A percentile compares a stretch with the other conserved stretches of the same genome.
These are phyloP conservation scores for Onygenales sp. DNA, from an alignment of 2,329 filamentous ascomycete genomes.

Conservation along the genomic window DNA sequence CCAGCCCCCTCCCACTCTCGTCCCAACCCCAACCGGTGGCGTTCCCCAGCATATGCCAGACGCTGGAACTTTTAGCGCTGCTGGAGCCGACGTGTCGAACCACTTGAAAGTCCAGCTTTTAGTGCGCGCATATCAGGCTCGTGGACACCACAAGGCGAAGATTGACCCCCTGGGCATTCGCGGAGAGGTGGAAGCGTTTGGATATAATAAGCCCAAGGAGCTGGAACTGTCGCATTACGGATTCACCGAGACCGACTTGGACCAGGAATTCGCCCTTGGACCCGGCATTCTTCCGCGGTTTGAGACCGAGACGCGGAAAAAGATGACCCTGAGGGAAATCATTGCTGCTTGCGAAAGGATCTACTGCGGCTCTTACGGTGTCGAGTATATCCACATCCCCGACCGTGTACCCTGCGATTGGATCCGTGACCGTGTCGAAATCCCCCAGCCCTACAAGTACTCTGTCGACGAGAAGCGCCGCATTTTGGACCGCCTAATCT, in stretches of 20 bases:
- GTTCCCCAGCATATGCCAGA: slow-evolving; percentile 65
- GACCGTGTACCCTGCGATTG: slow-evolving; percentile 97
- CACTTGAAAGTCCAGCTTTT: slow-evolving; percentile 97
- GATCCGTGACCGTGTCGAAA: slow-evolving; percentile 89
- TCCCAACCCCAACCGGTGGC: slow-evolving; percentile 70
- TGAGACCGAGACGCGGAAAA: slow-evolving; percentile 76
- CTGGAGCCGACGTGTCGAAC: slow-evolving; percentile 79
- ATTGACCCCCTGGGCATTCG: slow-evolving; percentile 94
- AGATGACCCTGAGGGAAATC: slow-evolving; percentile 96
- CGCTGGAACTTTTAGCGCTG: slow-evolving; percentile 53
- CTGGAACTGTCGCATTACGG: slow-evolving; percentile 87
- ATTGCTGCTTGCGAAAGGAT: slow-evolving; percentile 86
- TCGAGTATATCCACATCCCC: slow-evolving; percentile 98
- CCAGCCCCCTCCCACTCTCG: slow-evolving; percentile 84
- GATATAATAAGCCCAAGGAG: slow-evolving; percentile 83
- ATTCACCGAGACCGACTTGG: slow-evolving; percentile 88
- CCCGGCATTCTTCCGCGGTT: slow-evolving; percentile 93
- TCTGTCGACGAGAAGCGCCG: slow-evolving; percentile 96
- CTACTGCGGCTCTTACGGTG: slow-evolving; percentile 94
- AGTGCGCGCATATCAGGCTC: slow-evolving; percentile 93
- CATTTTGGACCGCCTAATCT: slow-evolving; percentile 94
- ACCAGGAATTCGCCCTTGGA: slow-evolving; percentile 82
- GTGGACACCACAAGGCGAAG: slow-evolving; percentile 95
- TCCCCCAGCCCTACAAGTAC: slow-evolving; percentile 92
- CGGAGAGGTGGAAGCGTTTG: slow-evolving; percentile 72